phyloP scores from a whole-genome alignment of 176 grass and related monocot genomes.

The Aegilops sharonensis region DNA sequence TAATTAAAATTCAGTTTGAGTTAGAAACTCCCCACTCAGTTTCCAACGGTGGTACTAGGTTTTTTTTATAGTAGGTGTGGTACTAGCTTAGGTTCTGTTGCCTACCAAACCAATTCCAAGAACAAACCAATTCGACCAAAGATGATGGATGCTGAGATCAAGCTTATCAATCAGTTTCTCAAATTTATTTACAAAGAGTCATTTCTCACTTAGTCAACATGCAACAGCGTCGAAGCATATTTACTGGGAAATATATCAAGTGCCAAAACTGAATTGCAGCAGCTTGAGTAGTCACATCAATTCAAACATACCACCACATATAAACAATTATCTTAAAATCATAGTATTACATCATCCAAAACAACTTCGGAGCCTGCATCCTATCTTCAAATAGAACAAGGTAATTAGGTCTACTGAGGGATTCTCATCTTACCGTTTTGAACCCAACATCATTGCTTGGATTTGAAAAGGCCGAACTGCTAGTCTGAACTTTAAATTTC shows the following conservation, averaged over 20 bases:
- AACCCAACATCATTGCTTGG: conserved; percentile 32
- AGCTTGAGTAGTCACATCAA: conserved; percentile 23
- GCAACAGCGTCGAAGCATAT: conserved; percentile 3
- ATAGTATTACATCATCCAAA: background rate
- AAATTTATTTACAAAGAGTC: background rate
- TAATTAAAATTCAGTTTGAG: background rate
- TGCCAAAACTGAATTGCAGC: background rate
- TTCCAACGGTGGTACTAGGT: background rate
- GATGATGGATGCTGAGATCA: background rate
- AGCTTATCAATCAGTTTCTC: background rate
- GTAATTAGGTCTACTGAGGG: background rate
- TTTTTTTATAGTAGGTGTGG: too few relatives aligned
- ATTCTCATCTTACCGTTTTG: conserved; percentile 55
- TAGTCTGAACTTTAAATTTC: conserved; percentile 75
- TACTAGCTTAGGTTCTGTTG: background rate
- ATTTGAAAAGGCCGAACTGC: conserved; percentile 46
- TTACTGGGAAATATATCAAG: conserved; percentile 4
- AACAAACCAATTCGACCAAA: background rate
- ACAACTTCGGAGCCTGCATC: background rate
- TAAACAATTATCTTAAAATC: background rate
- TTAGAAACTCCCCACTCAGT: background rate
- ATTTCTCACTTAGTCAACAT: background rate
- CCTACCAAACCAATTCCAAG: background rate
- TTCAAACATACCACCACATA: conserved; percentile 2
- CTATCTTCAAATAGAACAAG: background rate